A percentile compares a stretch with the other conserved stretches of the same genome.
Conservation (phyloP, 1,284 basidiomycete species). For the Microbotryomycetes sp. region DNA sequence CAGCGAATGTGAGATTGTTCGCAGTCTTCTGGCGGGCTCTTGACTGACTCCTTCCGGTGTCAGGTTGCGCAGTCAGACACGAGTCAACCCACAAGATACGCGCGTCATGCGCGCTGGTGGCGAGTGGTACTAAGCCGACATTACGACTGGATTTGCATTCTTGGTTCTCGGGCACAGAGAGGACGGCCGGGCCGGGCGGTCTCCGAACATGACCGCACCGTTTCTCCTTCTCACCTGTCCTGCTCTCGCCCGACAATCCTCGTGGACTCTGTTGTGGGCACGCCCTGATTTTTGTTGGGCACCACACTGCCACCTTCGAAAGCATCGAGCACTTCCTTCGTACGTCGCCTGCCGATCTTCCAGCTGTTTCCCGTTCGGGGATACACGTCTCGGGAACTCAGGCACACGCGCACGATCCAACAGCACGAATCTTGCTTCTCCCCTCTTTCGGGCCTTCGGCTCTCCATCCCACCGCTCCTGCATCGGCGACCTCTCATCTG, state of each 20-base stretch:
- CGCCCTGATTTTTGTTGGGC: background rate
- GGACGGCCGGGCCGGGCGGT: too few relatives aligned
- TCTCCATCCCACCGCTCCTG: too few relatives aligned
- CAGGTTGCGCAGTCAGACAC: conserved; percentile 30
- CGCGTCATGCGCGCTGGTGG: conserved; percentile 18
- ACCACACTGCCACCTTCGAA: background rate
- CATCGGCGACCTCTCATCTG: too few relatives aligned
- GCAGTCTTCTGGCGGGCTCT: background rate
- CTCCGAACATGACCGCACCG: too few relatives aligned
- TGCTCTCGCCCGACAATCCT: background rate
- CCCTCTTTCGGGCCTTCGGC: too few relatives aligned
- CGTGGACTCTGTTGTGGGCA: background rate
- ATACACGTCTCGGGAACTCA: too few relatives aligned
- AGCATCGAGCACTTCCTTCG: too few relatives aligned
- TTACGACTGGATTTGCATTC: background rate
- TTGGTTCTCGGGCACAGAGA: too few relatives aligned
- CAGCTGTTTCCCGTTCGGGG: too few relatives aligned
- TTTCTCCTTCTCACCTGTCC: background rate
- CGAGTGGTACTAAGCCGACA: conserved; percentile 24
- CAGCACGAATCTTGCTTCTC: too few relatives aligned
- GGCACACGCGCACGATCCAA: too few relatives aligned
- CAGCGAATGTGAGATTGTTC: conserved; percentile 21
- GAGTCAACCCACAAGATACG: conserved; percentile 15
- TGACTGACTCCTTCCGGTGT: background rate
- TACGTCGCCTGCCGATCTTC: too few relatives aligned